phyloP scores from a whole-genome alignment of 106 monocot genomes.

The Allium fistulosum region DNA sequence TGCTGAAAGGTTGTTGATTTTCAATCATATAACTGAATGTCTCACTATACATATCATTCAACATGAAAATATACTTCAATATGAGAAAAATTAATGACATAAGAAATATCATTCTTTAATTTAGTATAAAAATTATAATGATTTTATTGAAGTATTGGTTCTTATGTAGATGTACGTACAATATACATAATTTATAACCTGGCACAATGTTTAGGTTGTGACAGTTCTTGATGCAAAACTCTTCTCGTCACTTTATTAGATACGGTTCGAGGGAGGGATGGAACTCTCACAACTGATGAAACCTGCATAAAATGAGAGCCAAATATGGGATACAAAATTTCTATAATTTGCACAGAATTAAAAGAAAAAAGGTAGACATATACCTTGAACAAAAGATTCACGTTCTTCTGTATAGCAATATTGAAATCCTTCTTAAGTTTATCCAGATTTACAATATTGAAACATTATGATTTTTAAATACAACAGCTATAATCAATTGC shows the following conservation, averaged over 20 bases:
- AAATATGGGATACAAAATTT: conserved; percentile 3
- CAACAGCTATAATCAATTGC: conserved; percentile 61
- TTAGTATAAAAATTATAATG: too few species aligned
- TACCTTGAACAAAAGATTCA: conserved; percentile 92
- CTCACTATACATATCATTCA: too few species aligned
- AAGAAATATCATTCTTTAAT: too few species aligned
- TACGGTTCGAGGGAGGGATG: conserved; percentile 83
- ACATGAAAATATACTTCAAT: too few species aligned
- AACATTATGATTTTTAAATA: conserved; percentile 53
- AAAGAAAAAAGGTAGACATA: background rate
- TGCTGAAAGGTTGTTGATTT: too few species aligned
- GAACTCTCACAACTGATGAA: conserved; percentile 50
- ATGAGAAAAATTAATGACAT: too few species aligned
- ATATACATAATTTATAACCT: too few species aligned
- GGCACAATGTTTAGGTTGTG: conserved; percentile 16
- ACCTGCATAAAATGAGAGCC: conserved; percentile 34
- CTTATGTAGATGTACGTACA: too few species aligned
- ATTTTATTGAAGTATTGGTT: too few species aligned
- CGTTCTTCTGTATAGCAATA: conserved; percentile 60
- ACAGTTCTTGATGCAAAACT: conserved; percentile 57
- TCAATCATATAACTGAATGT: too few species aligned
- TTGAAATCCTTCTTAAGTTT: conserved; percentile 58
- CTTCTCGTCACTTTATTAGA: conserved; percentile 96
- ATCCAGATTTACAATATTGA: conserved; percentile 28
- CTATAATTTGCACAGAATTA: background rate